Evolutionary conservation across 495 filamentous ascomycete genomes (phyloP).

Genomic region (Massariosphaeria phaeospora): DNA sequence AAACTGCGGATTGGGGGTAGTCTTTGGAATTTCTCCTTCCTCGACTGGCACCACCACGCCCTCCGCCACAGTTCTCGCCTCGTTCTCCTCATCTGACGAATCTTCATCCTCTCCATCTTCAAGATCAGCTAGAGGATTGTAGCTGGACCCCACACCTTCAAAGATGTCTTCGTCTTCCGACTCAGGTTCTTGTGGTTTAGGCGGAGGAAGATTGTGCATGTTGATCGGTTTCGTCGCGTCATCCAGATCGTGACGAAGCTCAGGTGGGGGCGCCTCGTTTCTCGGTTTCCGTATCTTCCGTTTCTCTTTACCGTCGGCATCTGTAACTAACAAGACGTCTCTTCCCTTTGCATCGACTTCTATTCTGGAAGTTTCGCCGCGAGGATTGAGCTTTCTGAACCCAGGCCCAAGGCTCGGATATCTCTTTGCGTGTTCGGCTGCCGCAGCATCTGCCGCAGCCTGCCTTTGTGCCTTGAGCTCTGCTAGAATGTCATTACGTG

Average conservation of each 20-base stretch:
- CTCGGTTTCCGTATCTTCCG: conserved; percentile 65
- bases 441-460: conserved; percentile 54
- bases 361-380: conserved; percentile 62
- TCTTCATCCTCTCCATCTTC: conserved; percentile 43
- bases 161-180: conserved; percentile 74
- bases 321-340: conserved; percentile 79
- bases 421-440: conserved; percentile 45
- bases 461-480: conserved; percentile 71
- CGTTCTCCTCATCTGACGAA: conserved; percentile 42
- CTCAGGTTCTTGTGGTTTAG: conserved; percentile 47
- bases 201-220: conserved; percentile 35
- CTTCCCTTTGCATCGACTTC: conserved; percentile 70
- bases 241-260: conserved; percentile 34
- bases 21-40: neutral
- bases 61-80: conserved; percentile 26
- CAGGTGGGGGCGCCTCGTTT: conserved; percentile 22
- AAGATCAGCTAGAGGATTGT: conserved; percentile 76
- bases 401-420: conserved; percentile 62
- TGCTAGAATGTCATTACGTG: conserved; percentile 75
- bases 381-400: conserved; percentile 74
- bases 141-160: conserved; percentile 77
- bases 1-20: neutral
- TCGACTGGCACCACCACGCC: neutral
- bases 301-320: conserved; percentile 82
- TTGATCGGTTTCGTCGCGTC: conserved; percentile 10